Conservation (phyloP, 306 rosid genomes). For the Boehmeria nivea region DNA sequence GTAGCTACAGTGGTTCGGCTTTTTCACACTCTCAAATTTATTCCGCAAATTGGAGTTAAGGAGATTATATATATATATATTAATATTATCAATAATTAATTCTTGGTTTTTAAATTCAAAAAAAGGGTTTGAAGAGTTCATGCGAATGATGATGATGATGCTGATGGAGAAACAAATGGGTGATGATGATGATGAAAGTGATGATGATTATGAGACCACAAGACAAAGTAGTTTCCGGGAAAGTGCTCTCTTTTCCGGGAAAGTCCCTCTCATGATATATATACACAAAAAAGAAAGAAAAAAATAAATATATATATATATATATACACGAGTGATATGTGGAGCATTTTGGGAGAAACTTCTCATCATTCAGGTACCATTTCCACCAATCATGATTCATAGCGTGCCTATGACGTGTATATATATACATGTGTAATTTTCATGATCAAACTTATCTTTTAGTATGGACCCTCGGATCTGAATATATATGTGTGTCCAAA, state of each 20-base stretch:
- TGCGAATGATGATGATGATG: slow-evolving; percentile 33
- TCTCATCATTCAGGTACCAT: slow-evolving; percentile 25
- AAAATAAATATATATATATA: neutral
- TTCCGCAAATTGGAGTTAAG: neutral
- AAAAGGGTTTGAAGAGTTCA: slow-evolving; percentile 26
- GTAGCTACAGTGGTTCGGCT: neutral
- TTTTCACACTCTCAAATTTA: slow-evolving; percentile 28
- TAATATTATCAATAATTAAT: neutral
- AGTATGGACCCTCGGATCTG: slow-evolving; percentile 9
- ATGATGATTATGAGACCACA: slow-evolving; percentile 45
- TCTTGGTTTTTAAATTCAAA: slow-evolving; percentile 1
- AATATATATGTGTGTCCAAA: neutral
- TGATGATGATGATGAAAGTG: slow-evolving; percentile 50
- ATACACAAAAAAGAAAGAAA: too few relatives aligned
- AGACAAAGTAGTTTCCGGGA: slow-evolving; percentile 58
- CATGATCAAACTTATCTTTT: neutral
- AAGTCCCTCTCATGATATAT: slow-evolving; percentile 48
- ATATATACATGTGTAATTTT: neutral
- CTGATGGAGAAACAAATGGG: slow-evolving; percentile 26
- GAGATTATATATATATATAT: neutral
- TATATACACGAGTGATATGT: slow-evolving; percentile 32
- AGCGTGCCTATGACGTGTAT: slow-evolving; percentile 40
- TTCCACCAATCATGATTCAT: slow-evolving; percentile 33
- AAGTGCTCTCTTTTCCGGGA: slow-evolving; percentile 53
- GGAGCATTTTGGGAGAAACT: slow-evolving; percentile 32